These are phyloP conservation scores for Bipolaris sorokiniana DNA, from an alignment of 2,329 filamentous ascomycete species.

Conservation along the genomic window DNA sequence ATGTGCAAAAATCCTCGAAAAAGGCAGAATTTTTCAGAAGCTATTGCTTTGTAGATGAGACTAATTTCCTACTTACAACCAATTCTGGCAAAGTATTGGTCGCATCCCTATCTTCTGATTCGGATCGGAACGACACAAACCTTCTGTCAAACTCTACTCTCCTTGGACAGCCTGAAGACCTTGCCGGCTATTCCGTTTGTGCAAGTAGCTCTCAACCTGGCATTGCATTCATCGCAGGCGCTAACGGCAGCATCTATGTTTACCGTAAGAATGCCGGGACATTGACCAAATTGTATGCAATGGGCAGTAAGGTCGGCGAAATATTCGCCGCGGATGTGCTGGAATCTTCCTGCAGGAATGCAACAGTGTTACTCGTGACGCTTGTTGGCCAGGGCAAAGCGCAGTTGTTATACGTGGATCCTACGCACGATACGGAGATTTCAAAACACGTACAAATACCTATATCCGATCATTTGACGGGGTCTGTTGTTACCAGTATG, in stretches of 20 bases:
- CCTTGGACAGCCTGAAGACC: conserved; percentile 42
- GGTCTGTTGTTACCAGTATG: conserved; percentile 61
- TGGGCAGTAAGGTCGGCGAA: conserved; percentile 50
- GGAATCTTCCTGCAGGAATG: conserved; percentile 10
- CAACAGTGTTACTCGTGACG: conserved; percentile 46
- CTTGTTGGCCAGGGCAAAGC: conserved; percentile 47
- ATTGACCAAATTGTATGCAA: conserved; percentile 34
- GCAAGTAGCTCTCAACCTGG: conserved; percentile 45
- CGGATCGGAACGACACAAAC: background rate
- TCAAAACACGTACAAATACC: conserved; percentile 17
- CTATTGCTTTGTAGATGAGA: conserved; percentile 66
- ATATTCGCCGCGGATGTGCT: conserved; percentile 39
- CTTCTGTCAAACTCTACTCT: conserved; percentile 33
- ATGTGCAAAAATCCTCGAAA: conserved; percentile 29
- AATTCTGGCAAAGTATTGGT: conserved; percentile 64
- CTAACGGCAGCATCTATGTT: conserved; percentile 52
- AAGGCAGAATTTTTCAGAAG: conserved; percentile 58
- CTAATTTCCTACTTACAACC: conserved; percentile 63
- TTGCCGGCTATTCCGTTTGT: conserved; percentile 58
- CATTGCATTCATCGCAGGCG: conserved; percentile 55
- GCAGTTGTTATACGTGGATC: conserved; percentile 36
- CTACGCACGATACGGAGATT: conserved; percentile 1
- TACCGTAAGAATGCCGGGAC: conserved; percentile 33
- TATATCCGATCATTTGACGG: conserved; percentile 44
- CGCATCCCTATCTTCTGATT: conserved; percentile 19